A percentile compares a stretch with the other conserved stretches of the same genome.
phyloP scores from a whole-genome alignment of 768 basidiomycete species.

The Polyporus arcularius region DNA sequence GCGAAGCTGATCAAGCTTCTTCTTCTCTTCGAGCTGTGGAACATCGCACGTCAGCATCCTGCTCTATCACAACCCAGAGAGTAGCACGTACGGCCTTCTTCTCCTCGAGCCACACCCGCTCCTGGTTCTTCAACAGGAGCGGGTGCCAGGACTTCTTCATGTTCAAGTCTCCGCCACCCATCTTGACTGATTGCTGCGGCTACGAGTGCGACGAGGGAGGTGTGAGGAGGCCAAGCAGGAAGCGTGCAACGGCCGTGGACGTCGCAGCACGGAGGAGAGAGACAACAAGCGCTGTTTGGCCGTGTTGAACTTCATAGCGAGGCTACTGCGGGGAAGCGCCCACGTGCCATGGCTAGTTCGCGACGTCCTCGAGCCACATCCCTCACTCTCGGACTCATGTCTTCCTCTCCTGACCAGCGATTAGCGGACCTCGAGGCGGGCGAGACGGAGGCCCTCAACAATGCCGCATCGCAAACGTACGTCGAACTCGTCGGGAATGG shows the following conservation, averaged over 20 bases:
- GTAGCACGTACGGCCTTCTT: slow-evolving; percentile 79
- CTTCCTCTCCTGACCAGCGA: slow-evolving; percentile 25
- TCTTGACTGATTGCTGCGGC: slow-evolving; percentile 50
- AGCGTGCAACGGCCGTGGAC: not conserved
- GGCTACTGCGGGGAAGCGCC: slow-evolving; percentile 5
- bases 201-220: slow-evolving; percentile 6
- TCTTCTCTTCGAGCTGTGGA: slow-evolving; percentile 91
- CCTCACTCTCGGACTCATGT: slow-evolving; percentile 23
- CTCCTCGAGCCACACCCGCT: slow-evolving; percentile 99
- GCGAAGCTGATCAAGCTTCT: slow-evolving; percentile 93
- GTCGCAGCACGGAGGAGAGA: slow-evolving; percentile 9
- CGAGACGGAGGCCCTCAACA: slow-evolving; percentile 32
- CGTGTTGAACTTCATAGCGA: slow-evolving; percentile 29
- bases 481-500: slow-evolving; percentile 12
- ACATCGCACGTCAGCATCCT: not conserved
- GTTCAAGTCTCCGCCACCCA: slow-evolving; percentile 98
- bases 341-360: slow-evolving; percentile 13
- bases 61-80: not conserved
- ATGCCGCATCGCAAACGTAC: slow-evolving; percentile 25
- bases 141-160: slow-evolving; percentile 99
- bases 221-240: slow-evolving; percentile 16
- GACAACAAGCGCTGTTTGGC: slow-evolving; percentile 31
- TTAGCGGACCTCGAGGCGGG: slow-evolving; percentile 33
- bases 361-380: slow-evolving; percentile 16
- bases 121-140: slow-evolving; percentile 96